Percentiles rank a stretch among this genome's conserved stretches.
Evolutionary conservation across 2,329 filamentous ascomycete genomes (phyloP).

Genomic region (Colletotrichum scovillei): DNA sequence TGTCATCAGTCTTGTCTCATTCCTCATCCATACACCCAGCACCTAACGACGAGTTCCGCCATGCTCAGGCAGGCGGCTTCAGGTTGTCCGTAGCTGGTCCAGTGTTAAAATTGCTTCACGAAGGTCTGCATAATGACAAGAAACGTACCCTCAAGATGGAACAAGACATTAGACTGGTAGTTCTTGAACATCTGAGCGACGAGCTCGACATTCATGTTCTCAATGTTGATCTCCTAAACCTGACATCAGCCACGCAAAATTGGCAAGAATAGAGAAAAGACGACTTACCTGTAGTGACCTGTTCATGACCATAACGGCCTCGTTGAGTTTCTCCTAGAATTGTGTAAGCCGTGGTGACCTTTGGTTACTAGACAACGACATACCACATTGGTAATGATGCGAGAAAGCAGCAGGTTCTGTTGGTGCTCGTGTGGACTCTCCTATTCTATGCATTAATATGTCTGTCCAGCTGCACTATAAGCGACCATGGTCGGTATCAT

Average conservation of each 20-base stretch:
- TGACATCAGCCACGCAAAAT: neutral
- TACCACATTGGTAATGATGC: conserved; percentile 98
- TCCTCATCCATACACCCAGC: conserved; percentile 6
- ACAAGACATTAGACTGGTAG: conserved; percentile 97
- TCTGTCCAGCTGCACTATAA: neutral
- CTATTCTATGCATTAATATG: conserved; percentile 52
- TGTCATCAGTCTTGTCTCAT: conserved; percentile 23
- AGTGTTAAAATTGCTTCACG: neutral
- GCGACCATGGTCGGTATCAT: neutral
- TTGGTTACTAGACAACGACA: conserved; percentile 48
- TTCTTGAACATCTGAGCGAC: conserved; percentile 99
- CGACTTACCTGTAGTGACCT: conserved; percentile 81
- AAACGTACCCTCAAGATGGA: conserved; percentile 89
- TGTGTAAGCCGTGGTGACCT: conserved; percentile 27
- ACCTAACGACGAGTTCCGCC: neutral
- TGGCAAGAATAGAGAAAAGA: neutral
- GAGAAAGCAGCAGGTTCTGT: conserved; percentile 90
- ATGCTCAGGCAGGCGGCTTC: conserved; percentile 77
- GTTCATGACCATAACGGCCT: conserved; percentile 92
- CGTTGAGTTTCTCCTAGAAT: conserved; percentile 92
- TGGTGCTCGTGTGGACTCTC: conserved; percentile 98
- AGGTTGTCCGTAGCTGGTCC: conserved; percentile 55
- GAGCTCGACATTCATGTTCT: conserved; percentile 98
- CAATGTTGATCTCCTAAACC: conserved; percentile 90
- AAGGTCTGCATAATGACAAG: no score